Evolutionary conservation across 2,329 filamentous ascomycete species (phyloP), one percentile per base, ranked within the genome.

Genomic region (Neopestalotiopsis clavispora): DNA sequence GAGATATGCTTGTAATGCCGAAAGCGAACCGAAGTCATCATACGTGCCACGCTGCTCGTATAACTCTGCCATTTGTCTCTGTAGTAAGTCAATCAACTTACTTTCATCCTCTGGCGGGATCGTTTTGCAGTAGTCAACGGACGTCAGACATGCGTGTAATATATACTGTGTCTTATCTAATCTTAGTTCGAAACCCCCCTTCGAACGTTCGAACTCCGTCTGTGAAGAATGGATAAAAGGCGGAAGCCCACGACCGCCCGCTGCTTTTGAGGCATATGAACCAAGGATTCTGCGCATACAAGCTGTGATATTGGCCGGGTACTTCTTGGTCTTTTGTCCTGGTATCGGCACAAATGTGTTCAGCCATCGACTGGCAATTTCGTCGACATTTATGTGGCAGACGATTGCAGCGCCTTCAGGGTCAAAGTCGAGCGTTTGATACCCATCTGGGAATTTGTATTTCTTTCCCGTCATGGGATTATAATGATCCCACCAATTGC

Each of bases 1-100:
- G 2, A 89, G 75, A 72, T 86, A 87, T 0, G 86, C 84, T 70
- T 89, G 87, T 52, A 87, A 86, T 1, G 82, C 77, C 0, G 81
- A 79, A 0, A 89, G 80, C 0, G 81, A 74, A 5, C 75, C 72
- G 71, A 75, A 23, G 3, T 78, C 75, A 59, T 80, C 75, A 38
- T 74, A 77, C 0, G 67, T 70, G 0, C 62, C 60, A 10, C 74
- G 73, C 4, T 74, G 70, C 40, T 76, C 76, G 70, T 78, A 80
- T 2, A 86, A 56, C 4, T 65, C 78, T n/a, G 71, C 72, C 83
- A 86, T 85, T 68, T 86, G 83, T 34, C 78, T 73, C 60, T 80
- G 77, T 0, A 86, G 69, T 0, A 84, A 73, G 3, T 77, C 75
- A 0, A 75, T 75, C 1, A 79, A 78, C 1, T 75, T 74, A 2